These are phyloP conservation scores for Chlamydomonas schloesseri DNA, from an alignment of 139 green algal genomes.

Conservation along the genomic window DNA sequence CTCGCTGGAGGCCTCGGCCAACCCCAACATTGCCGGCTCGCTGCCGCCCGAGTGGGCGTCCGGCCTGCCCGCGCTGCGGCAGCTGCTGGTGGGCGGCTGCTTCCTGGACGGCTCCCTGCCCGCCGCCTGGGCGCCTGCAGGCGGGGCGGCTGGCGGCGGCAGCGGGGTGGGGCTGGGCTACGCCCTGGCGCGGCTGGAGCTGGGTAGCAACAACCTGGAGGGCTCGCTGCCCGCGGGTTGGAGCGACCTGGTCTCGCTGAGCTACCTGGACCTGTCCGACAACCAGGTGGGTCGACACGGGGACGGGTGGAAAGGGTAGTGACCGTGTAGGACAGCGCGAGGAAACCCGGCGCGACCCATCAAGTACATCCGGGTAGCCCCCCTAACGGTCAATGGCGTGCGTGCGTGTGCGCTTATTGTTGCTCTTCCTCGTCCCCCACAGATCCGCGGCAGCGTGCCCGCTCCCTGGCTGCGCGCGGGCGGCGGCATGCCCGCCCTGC, in stretches of 20 bases:
- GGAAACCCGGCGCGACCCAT: too few species aligned
- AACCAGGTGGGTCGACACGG: conserved; percentile 22
- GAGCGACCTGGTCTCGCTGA: neutral
- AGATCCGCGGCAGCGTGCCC: neutral
- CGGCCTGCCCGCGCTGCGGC: neutral
- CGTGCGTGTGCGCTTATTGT: too few species aligned
- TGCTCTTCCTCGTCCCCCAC: too few species aligned
- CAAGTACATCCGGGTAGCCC: too few species aligned
- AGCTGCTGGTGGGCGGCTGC: neutral
- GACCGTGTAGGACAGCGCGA: too few species aligned
- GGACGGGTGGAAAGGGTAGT: too few species aligned
- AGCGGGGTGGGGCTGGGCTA: too few species aligned
- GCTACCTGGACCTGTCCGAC: conserved; percentile 29
- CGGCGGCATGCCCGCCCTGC: conserved; percentile 2
- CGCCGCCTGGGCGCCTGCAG: neutral
- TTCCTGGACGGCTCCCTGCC: conserved; percentile 1
- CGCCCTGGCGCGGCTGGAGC: neutral
- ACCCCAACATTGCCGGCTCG: neutral
- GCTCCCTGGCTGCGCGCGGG: neutral
- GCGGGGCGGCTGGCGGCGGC: too few species aligned
- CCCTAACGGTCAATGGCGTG: too few species aligned
- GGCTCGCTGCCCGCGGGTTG: neutral
- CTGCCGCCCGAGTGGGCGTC: conserved; percentile 22
- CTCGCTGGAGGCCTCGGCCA: neutral
- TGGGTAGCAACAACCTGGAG: neutral